Evolutionary conservation across 805 yeast species (phyloP), one percentile per base, ranked within the genome.

Genomic region (Yamadazyma akitaensis): DNA sequence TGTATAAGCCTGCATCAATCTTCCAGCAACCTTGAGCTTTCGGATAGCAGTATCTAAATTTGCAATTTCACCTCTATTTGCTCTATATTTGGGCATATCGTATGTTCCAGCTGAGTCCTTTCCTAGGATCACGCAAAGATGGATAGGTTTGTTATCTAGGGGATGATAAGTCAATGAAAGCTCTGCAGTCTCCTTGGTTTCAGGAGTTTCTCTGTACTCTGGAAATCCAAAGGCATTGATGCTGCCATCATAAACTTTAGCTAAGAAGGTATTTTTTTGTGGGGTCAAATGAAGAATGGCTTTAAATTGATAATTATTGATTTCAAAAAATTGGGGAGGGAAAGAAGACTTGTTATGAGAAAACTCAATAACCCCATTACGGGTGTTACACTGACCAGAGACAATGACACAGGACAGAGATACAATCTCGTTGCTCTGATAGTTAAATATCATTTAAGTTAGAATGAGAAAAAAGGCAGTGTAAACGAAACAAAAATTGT

Each of bases 1-100:
- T 0, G 97, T 91, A 63, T 78, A 90, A 0, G 96, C 95, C 57
- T 88, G 92, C 96, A 88, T 88, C 64, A 91, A 64, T 55, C 96
- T 75, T 4, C 86, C 96, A 3, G 88, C 96, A 50, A 89, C 79
- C 56, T 94, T 79, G 53, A 92, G 61, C 60, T 88, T 88, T 53
- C 70, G 72, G 16, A 86, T 68, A 1, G 96, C 96, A 5, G 82
- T 61, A n/a, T 82, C 82, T 18, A 91, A 55, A 12, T 73, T 79
- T 50, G 87, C 82, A 2, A 83, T 84, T 53, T 87, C 94, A 0
- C 75, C 75, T 28, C 72, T 62, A 18, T 60, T 53, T 6, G 57
- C 51, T 43, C 72, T 75, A 53, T 76, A 72, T 2, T 60, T 49
- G 0, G 95, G 90, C 53, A 88, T 77, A 56, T 91, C 97, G 59